A percentile compares a stretch with the other conserved stretches of the same genome.
These are phyloP conservation scores for Chaetomiaceae sp. DNA, from an alignment of 2,329 filamentous ascomycete species.

Conservation along the genomic window DNA sequence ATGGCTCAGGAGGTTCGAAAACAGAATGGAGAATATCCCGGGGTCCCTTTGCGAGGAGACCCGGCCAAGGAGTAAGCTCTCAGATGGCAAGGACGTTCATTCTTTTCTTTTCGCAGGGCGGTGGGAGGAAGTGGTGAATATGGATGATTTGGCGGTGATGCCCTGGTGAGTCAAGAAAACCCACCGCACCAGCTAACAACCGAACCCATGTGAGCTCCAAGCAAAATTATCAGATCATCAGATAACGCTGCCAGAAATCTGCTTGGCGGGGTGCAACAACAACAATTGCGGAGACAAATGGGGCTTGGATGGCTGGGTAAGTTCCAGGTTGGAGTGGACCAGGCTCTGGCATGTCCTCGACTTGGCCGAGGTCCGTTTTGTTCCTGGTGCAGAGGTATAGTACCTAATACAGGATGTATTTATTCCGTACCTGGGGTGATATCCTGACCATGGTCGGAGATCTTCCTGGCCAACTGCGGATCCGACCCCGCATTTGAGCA, in stretches of 20 bases:
- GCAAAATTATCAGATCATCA: conserved; percentile 22
- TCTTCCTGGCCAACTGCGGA: too few relatives aligned
- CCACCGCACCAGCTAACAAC: conserved; percentile 8
- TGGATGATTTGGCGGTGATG: not conserved
- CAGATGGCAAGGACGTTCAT: conserved; percentile 8
- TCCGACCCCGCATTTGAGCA: too few relatives aligned
- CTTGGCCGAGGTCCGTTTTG: not conserved
- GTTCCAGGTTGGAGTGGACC: too few relatives aligned
- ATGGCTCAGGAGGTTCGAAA: conserved; percentile 29
- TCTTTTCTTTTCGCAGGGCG: not conserved
- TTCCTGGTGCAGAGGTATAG: not conserved
- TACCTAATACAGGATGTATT: too few relatives aligned
- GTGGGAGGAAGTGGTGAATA: not conserved
- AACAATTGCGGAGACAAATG: too few relatives aligned
- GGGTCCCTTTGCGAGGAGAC: conserved; percentile 10
- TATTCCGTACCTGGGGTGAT: too few relatives aligned
- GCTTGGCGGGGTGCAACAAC: not conserved
- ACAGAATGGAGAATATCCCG: not conserved
- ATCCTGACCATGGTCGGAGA: too few relatives aligned
- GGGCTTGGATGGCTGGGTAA: too few relatives aligned
- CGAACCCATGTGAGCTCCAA: conserved; percentile 7
- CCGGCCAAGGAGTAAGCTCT: conserved; percentile 6
- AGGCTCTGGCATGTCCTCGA: too few relatives aligned
- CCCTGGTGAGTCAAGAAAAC: conserved; percentile 13
- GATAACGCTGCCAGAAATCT: conserved; percentile 15